These are phyloP conservation scores for Macrophomina phaseolina DNA, from an alignment of 2,329 filamentous ascomycete species.

Conservation along the genomic window DNA sequence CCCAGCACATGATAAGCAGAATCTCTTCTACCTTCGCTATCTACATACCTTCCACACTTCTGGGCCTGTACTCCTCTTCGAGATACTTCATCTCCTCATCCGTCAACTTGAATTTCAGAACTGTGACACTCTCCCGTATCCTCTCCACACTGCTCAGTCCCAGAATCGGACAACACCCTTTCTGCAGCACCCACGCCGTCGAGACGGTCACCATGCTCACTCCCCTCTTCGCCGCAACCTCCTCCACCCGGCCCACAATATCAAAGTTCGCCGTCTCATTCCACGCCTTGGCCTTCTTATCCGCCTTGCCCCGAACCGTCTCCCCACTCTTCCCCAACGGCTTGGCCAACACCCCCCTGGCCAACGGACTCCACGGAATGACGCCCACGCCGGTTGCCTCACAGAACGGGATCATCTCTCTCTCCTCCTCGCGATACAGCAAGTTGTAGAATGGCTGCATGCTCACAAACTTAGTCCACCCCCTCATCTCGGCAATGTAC, in stretches of 20 bases:
- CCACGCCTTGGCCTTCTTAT: constrained; percentile 35
- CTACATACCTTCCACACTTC: not conserved
- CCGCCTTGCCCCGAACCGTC: constrained; percentile 44
- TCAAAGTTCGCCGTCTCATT: constrained; percentile 45
- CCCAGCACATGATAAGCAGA: too few species aligned
- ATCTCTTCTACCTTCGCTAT: too few species aligned
- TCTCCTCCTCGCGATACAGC: constrained; percentile 42
- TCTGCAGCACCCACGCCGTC: constrained; percentile 46
- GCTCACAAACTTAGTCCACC: constrained; percentile 53
- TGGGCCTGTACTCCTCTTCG: not conserved
- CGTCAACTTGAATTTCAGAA: not conserved
- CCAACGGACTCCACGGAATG: constrained; percentile 36
- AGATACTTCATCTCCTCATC: not conserved
- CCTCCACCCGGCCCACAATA: constrained; percentile 54
- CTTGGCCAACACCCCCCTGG: constrained; percentile 46
- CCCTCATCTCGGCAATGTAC: constrained; percentile 47
- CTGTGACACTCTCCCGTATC: not conserved
- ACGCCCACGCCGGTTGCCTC: constrained; percentile 33
- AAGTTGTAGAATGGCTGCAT: constrained; percentile 43
- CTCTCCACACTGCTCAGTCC: constrained; percentile 41
- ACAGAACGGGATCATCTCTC: constrained; percentile 36
- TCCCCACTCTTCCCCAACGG: constrained; percentile 35
- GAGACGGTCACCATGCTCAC: constrained; percentile 45
- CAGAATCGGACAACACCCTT: constrained; percentile 46
- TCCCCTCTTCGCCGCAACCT: constrained; percentile 52